Evolutionary conservation across 1,284 basidiomycete genomes (phyloP), one percentile per base, ranked within the genome.

Genomic region (Chalciporus sp.): DNA sequence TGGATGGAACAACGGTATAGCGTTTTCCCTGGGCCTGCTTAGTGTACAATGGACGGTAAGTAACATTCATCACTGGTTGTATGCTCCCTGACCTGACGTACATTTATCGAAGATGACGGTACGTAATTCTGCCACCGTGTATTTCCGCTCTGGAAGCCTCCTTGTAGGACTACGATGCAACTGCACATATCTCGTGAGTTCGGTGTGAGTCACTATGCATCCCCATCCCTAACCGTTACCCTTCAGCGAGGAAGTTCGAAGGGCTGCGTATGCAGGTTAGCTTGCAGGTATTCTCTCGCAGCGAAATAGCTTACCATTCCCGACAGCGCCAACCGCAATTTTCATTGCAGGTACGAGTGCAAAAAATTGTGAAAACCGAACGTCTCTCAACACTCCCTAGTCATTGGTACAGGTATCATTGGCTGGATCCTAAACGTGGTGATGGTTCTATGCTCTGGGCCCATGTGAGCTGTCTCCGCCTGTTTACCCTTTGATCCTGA

Each of bases 21-120:
- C 92, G 1, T 94, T 95, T 76, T 74, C 94, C 39, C 87, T 95
- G 62, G 94, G 93, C 39, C 74, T 96, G 49, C 77, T 95, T 46
- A 91, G 88, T 57, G 94, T 97, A 10, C 92, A 95, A 72, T 95
- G 90, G 90, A 92, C 90, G 54, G 88, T 91, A 68, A 57, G 85
- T 73, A 11, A 29, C 47, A n/a, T 45, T 1, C 35, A 11, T 23
- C 45, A 12, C 23, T 44, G 41, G 29, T 44, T 23, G 49, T 47
- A 11, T 52, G 33, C 42, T 57, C 14, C 27, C 26, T 55, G 47
- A 28, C 44, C 56, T 61, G 27, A 48, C 20, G 39, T 51, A 42
- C 47, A 46, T 19, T 59, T 29, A n/a, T 7, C 47, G 14, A 35
- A 87, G 84, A 88, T 88, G 84, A 87, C 86, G 60, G 86, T 85